Conservation (phyloP, 768 basidiomycete genomes). For the Suillus americanus region DNA sequence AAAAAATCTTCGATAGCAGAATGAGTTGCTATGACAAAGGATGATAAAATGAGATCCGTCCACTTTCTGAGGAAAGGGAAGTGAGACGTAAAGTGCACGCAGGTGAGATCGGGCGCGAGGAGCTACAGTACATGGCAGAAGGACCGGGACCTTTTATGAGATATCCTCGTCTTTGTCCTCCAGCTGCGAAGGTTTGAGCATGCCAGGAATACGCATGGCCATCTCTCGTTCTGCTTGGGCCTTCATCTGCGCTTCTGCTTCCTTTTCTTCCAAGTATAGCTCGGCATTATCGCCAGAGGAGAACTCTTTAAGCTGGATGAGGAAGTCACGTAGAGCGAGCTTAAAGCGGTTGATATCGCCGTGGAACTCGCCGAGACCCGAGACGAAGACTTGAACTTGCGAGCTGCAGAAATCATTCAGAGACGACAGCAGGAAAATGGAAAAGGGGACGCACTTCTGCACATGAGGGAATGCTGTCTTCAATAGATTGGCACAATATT, state of each 20-base stretch:
- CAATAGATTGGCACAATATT: constrained; percentile 84
- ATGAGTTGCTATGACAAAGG: constrained; percentile 20
- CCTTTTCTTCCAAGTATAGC: constrained; percentile 92
- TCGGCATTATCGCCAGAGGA: constrained; percentile 90
- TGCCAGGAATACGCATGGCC: constrained; percentile 94
- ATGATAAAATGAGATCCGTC: constrained; percentile 24
- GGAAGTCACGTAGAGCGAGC: constrained; percentile 91
- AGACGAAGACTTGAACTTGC: constrained; percentile 72
- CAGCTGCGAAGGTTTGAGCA: constrained; percentile 93
- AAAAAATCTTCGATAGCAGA: constrained; percentile 30
- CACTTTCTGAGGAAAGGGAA: constrained; percentile 22
- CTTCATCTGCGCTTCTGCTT: constrained; percentile 76
- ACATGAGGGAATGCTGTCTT: constrained; percentile 92
- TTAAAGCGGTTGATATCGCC: constrained; percentile 91
- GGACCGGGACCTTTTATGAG: constrained; percentile 31
- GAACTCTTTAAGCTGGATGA: constrained; percentile 97
- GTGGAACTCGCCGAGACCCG: constrained; percentile 67
- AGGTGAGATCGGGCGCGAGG: constrained; percentile 15
- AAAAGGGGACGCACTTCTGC: constrained; percentile 57
- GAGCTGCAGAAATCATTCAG: constrained; percentile 40
- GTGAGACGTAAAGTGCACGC: constrained; percentile 16
- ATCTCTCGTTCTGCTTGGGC: constrained; percentile 82
- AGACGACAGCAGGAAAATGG: constrained; percentile 7
- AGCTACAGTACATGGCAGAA: constrained; percentile 26
- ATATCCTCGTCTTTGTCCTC: constrained; percentile 92